These are phyloP conservation scores for Aspergillus sp. DNA, from an alignment of 2,329 filamentous ascomycete genomes.

Conservation along the genomic window DNA sequence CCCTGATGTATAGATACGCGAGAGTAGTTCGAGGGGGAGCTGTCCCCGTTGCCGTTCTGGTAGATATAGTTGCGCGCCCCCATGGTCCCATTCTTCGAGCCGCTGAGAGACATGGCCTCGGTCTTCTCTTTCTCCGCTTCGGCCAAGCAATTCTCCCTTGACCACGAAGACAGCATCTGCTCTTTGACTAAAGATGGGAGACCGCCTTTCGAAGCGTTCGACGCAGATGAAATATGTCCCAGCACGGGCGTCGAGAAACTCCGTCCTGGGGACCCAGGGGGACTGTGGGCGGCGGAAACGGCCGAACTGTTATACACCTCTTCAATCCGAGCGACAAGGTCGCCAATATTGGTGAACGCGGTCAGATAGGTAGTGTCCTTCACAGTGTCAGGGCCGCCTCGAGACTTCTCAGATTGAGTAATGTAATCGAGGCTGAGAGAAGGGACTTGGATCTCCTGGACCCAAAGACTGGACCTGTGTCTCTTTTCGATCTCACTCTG, in stretches of 20 bases:
- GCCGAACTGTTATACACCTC: constrained; percentile 64
- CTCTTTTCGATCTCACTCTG: constrained; percentile 73
- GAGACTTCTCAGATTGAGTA: constrained; percentile 46
- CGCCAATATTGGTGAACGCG: constrained; percentile 68
- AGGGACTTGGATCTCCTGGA: constrained; percentile 70
- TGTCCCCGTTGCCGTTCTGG: constrained; percentile 28
- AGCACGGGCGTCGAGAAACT: constrained; percentile 62
- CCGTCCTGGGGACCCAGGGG: constrained; percentile 66
- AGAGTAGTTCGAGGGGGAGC: constrained; percentile 29
- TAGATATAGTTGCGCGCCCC: constrained; percentile 27
- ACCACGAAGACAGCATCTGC: constrained; percentile 77
- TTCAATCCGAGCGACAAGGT: constrained; percentile 72
- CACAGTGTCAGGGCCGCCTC: constrained; percentile 34
- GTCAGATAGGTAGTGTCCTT: constrained; percentile 53
- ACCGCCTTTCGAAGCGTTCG: constrained; percentile 41
- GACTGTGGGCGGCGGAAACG: constrained; percentile 65
- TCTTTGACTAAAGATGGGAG: constrained; percentile 68
- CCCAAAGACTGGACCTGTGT: constrained; percentile 73
- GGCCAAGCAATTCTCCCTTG: constrained; percentile 68
- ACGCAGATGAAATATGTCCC: constrained; percentile 41
- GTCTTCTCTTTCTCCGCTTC: constrained; percentile 64
- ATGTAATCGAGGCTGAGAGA: constrained; percentile 63
- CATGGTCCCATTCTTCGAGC: constrained; percentile 65
- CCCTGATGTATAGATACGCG: constrained; percentile 18
- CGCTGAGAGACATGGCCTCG: constrained; percentile 71